These are phyloP conservation scores for Acanthamoeba divionensis DNA, from an alignment of 208 protist genomes.

Conservation along the genomic window DNA sequence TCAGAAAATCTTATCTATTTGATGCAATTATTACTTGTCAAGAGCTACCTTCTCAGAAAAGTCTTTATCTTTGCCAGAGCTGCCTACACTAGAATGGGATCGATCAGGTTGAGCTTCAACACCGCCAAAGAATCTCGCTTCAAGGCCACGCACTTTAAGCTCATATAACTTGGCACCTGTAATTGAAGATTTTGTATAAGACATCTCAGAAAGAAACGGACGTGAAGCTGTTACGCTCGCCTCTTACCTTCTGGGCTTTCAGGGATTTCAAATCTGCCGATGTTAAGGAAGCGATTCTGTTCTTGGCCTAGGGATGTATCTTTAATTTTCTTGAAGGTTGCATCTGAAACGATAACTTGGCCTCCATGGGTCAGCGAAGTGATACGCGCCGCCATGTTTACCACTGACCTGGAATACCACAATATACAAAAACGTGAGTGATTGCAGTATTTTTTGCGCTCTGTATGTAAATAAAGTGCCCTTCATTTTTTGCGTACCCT, in stretches of 20 bases:
- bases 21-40: too few relatives aligned
- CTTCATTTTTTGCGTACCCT: not conserved
- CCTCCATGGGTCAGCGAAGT: not conserved
- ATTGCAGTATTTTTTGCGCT: too few relatives aligned
- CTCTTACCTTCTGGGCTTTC: not conserved
- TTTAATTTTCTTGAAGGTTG: not conserved
- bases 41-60: too few relatives aligned
- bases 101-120: not conserved
- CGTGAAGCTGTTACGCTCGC: too few relatives aligned
- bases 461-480: too few relatives aligned
- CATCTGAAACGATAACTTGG: not conserved
- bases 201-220: not conserved
- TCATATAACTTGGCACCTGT: constrained; percentile 4
- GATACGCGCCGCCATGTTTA: constrained; percentile 13
- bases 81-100: too few relatives aligned
- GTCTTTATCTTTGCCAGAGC: too few relatives aligned
- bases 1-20: too few relatives aligned
- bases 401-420: not conserved
- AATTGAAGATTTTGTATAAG: not conserved
- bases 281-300: not conserved
- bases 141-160: not conserved
- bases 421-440: too few relatives aligned
- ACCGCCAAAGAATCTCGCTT: constrained; percentile 38
- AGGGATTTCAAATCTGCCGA: constrained; percentile 44
- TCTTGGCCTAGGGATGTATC: not conserved